A percentile compares a stretch with the other conserved stretches of the same genome.
These are phyloP conservation scores for Colletotrichum sp. DNA, from an alignment of 2,329 filamentous ascomycete genomes.

Conservation along the genomic window DNA sequence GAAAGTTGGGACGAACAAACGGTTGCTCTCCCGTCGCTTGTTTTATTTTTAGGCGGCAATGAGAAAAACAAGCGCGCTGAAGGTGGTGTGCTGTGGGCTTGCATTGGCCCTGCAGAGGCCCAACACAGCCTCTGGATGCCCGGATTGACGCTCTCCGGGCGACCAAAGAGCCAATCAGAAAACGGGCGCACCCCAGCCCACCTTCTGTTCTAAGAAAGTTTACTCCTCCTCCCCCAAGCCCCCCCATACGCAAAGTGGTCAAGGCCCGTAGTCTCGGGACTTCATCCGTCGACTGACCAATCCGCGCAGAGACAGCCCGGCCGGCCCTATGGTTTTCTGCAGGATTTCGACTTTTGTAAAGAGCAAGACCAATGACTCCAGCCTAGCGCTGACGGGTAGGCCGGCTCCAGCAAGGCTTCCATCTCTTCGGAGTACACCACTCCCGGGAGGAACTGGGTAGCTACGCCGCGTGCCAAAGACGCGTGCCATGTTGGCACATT, in stretches of 20 bases:
- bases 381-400: constrained; percentile 2
- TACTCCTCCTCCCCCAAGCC: not conserved
- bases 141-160: not conserved
- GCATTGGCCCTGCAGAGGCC: not conserved
- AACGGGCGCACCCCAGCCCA: not conserved
- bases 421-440: not conserved
- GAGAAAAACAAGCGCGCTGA: constrained; percentile 7
- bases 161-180: not conserved
- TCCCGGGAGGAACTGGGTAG: not conserved
- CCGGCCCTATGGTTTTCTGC: not conserved
- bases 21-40: not conserved
- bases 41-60: constrained; percentile 18
- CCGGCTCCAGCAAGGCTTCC: not conserved
- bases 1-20: not conserved
- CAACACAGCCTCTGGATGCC: constrained; percentile 3
- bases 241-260: not conserved
- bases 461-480: not conserved
- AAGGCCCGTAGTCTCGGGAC: not conserved
- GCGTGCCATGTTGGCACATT: not conserved
- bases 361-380: not conserved
- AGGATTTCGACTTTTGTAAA: not conserved
- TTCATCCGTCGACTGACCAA: not conserved
- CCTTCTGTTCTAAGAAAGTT: not conserved
- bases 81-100: not conserved
- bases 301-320: not conserved